Base-by-base conservation (phyloP, 306 rosid genomes). In the Luffa aegyptiaca region DNA sequence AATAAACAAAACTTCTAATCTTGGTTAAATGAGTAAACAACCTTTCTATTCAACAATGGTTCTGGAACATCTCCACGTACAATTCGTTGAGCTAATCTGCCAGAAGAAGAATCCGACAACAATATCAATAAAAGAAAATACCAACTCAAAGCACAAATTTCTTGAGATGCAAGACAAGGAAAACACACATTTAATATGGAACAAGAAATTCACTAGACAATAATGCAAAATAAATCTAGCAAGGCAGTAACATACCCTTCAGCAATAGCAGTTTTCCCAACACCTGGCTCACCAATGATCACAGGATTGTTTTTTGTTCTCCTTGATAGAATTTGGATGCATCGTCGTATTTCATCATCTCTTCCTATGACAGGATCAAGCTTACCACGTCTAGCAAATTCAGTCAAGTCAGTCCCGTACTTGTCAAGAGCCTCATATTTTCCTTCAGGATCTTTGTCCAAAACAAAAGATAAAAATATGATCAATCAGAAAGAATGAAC, bases 31-130 rank as follows among this genome's bases (percentile, higher is more conserved):
- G 66, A 77, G 39, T 44, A 77, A 77, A 62, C 10, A 79, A 91
- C 99, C 99, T 91, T 93, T 48, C 99, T 81, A 49, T 93, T 95
- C 88, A 93, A 81, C 87, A 95, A 79, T 20, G 98, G 98, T 83
- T 96, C 98, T 31, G 98, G 98, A 86, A 96, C 98, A 88, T 96
- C 99, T 42, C 98, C 99, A 10, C 97, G 94, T 80, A 95, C 93
- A 76, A 96, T 96, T 33, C 96, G 89, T 84, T 96, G 98, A 89
- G 98, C 97, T 89, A 96, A 89, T 87, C 99, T 96, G 93, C 68
- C 89, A 46, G 53, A 59, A 36, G 33, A 36, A 45, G 35, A 33
- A 16, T 20, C 36, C 71, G 37, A 78, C n/a, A 55, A 71, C 69
- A 69, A 0, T 10, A 39, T 42, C 51, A n/a, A 41, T 41, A 17